Conservation (phyloP, 2,329 filamentous ascomycete genomes). For the Fusarium liriodendri region DNA sequence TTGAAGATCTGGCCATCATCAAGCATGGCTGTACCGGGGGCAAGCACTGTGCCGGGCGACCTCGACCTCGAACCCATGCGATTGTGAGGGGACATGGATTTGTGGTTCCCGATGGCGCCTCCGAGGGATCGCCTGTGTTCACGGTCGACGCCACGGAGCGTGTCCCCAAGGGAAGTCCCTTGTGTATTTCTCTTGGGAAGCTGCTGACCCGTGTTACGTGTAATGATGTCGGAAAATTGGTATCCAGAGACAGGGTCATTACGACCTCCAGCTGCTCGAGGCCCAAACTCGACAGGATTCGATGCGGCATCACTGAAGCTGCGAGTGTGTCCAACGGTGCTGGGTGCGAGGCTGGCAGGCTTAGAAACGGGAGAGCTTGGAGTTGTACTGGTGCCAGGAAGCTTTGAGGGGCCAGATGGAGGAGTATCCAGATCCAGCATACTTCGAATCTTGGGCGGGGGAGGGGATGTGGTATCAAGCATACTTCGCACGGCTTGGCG, state of each 20-base stretch:
- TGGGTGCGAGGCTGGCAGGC: slow-evolving; percentile 35
- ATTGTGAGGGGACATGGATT: slow-evolving; percentile 66
- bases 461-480: slow-evolving; percentile 51
- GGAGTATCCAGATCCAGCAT: slow-evolving; percentile 63
- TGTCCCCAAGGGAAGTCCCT: slow-evolving; percentile 60
- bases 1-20: slow-evolving; percentile 73
- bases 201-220: slow-evolving; percentile 60
- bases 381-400: slow-evolving; percentile 47
- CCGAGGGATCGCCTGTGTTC: slow-evolving; percentile 55
- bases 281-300: slow-evolving; percentile 60
- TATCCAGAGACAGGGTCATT: slow-evolving; percentile 65
- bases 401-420: slow-evolving; percentile 34
- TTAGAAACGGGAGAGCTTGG: slow-evolving; percentile 48
- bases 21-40: slow-evolving; percentile 58
- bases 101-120: slow-evolving; percentile 51
- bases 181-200: slow-evolving; percentile 65
- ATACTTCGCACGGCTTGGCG: slow-evolving; percentile 69
- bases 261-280: slow-evolving; percentile 42
- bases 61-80: slow-evolving; percentile 56
- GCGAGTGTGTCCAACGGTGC: slow-evolving; percentile 48
- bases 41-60: slow-evolving; percentile 48
- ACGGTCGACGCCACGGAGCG: slow-evolving; percentile 63
- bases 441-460: slow-evolving; percentile 57
- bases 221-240: slow-evolving; percentile 70
- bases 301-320: slow-evolving; percentile 67